Evolutionary conservation across 2,329 filamentous ascomycete genomes (phyloP), one percentile per base, ranked within the genome.

Genomic region (Aspergillus sp.): DNA sequence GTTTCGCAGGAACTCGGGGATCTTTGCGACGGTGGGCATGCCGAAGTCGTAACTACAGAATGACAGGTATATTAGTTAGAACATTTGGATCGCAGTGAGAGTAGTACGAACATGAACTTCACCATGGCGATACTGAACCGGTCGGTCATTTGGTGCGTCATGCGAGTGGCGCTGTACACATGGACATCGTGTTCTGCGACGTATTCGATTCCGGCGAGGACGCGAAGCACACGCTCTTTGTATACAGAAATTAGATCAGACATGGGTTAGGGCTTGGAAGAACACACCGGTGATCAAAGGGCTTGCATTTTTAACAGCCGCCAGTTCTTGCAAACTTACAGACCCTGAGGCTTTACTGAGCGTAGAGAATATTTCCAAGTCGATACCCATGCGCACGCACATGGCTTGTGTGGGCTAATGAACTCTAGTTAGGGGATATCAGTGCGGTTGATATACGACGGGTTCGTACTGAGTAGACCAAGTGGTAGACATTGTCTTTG

Each of bases 161-260:
- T 57, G 3, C 27, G 37, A 8, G 57, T 64, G 8, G 63, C 14
- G 7, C 39, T 50, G 27, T 65, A 63, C 2, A 60, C 11, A 9
- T 55, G 49, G 4, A 52, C 52, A 21, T 58, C 62, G 14, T 58
- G 44, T 35, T 65, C 63, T 6, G 52, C 25, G 35, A 63, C 56
- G n/a, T 63, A 65, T 1, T 59, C 55, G 33, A 64, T 64, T 23
- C 56, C 50, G 4, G 57, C 57, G 6, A 65, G 52, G 6, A 62
- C 49, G 9, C 60, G 63, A 21, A 64, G 15, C 3, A 65, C 49
- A 11, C 63, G 60, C 19, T 63, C 62, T 65, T 8, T 27, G 7
- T 27, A 27, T 27, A 8, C 25, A 7, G 1, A 27, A 3, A 2
- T 27, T 27, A 19, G 19, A 19, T 19, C 3, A 19, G 19, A 3